Percentiles rank a stretch among this genome's conserved stretches.
Evolutionary conservation across 345 rosid genomes (phyloP).

Genomic region (Gossypium mustelinum): DNA sequence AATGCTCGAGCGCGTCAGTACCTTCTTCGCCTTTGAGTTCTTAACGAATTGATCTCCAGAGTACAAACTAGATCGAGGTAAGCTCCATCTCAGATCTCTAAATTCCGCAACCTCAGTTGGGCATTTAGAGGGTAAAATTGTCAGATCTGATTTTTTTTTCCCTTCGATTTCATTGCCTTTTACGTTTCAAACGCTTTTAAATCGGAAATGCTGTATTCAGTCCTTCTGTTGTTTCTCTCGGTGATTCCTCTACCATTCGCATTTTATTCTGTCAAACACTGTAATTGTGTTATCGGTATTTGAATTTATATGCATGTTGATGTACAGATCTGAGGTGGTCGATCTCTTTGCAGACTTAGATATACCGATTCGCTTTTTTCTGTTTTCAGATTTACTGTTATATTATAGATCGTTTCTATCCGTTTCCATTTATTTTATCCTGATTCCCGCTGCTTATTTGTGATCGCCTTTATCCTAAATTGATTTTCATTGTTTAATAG

Average conservation of each 20-base stretch:
- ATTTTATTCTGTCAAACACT: not conserved
- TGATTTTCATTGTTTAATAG: not conserved
- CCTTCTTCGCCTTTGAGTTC: not conserved
- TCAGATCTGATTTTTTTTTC: not conserved
- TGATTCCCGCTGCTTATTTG: not conserved
- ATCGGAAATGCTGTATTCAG: not conserved
- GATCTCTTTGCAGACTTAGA: not conserved
- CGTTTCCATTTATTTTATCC: slow-evolving; percentile 2
- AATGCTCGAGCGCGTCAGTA: not conserved
- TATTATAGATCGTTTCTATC: not conserved
- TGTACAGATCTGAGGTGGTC: slow-evolving; percentile 5
- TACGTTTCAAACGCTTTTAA: not conserved
- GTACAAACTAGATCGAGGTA: slow-evolving; percentile 3
- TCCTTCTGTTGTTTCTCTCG: not conserved
- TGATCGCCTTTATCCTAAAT: not conserved
- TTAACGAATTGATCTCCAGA: not conserved
- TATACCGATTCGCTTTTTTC: not conserved
- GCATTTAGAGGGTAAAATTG: not conserved
- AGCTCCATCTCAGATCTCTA: not conserved
- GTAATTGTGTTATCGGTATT: not conserved
- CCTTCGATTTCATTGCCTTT: no score
- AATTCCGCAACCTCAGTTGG: not conserved
- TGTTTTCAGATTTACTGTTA: not conserved
- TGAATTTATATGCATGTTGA: not conserved
- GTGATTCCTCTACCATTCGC: not conserved